Evolutionary conservation across 306 rosid species (phyloP).

Genomic region (Sphenostylis stenocarpa): DNA sequence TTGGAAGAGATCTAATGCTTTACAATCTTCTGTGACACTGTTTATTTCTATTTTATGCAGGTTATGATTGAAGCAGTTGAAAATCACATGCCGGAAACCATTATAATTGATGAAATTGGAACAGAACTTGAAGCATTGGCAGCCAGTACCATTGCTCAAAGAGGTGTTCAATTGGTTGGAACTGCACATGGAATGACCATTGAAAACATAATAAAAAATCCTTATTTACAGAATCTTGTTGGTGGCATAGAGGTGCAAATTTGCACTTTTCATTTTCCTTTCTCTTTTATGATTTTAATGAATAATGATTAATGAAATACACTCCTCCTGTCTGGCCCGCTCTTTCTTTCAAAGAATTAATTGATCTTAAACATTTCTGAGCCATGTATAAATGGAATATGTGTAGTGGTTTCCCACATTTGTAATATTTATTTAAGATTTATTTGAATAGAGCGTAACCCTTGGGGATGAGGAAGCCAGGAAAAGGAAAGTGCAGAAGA

Average conservation of each 20-base stretch:
- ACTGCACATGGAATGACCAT: conserved; percentile 96
- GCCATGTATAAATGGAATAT: conserved; percentile 18
- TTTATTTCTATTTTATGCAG: conserved; percentile 42
- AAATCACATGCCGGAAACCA: conserved; percentile 95
- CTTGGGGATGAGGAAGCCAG: conserved; percentile 99
- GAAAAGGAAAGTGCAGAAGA: conserved; percentile 95
- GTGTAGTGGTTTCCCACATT: conserved; percentile 20
- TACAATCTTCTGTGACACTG: background rate
- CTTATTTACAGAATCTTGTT: conserved; percentile 89
- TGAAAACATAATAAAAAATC: conserved; percentile 84
- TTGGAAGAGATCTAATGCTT: background rate
- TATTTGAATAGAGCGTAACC: conserved; percentile 83
- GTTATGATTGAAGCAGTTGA: conserved; percentile 99
- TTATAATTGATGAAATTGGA: conserved; percentile 98
- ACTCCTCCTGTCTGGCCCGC: background rate
- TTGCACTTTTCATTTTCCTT: conserved; percentile 26
- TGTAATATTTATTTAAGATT: conserved; percentile 29
- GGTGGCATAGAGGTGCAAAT: conserved; percentile 92
- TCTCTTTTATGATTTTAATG: conserved; percentile 16
- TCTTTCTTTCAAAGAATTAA: conserved; percentile 1
- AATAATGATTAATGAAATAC: background rate
- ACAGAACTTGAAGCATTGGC: conserved; percentile 99
- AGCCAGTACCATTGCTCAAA: conserved; percentile 98
- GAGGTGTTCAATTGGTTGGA: conserved; percentile 99
- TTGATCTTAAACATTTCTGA: background rate